Evolutionary conservation across 495 filamentous ascomycete genomes (phyloP), one percentile per base, ranked within the genome.

Genomic region (Neurospora africana): DNA sequence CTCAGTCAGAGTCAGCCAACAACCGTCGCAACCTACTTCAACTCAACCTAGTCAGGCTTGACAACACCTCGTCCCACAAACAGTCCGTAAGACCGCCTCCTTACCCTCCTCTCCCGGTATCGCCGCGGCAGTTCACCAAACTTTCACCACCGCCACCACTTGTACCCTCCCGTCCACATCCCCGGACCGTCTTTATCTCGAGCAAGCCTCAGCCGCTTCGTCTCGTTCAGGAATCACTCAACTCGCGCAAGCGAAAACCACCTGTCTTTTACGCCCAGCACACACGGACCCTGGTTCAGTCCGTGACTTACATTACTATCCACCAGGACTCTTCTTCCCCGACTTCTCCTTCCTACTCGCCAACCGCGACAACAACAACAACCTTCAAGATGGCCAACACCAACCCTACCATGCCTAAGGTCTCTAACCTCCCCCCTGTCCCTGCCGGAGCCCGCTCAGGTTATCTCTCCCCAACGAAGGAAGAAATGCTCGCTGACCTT

Each of bases 261-360:
- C 76, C 77, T 35, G 76, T 79, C 77, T 79, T 79, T 43, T 72
- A 69, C 74, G 77, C 77, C 39, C 58, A 76, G 47, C 72, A 70
- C 65, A 53, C 53, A 5, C 76, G 72, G 68, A 71, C 38, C 73
- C 13, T 81, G 77, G 47, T 80, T 75, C 73, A 77, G 47, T 73
- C 73, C 23, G 78, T 82, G 11, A 84, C 75, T 44, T 79, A 73
- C 58, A 81, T 78, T 58, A 87, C 77, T 21, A 84, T 88, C 83
- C 83, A 87, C 69, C 76, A 74, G 82, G 82, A 87, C 68, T 85
- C 74, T 75, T 84, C 81, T 35, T 86, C 84, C 8, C 33, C 33
- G 2, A 15, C 61, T 27, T 70, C 44, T 5, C 30, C 38, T 4
- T 35, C n/a, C n/a, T 40, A 58, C 10, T 33, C 44, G 53, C 53